Base-by-base conservation (phyloP, 306 rosid species). In the Spatholobus suberectus region DNA sequence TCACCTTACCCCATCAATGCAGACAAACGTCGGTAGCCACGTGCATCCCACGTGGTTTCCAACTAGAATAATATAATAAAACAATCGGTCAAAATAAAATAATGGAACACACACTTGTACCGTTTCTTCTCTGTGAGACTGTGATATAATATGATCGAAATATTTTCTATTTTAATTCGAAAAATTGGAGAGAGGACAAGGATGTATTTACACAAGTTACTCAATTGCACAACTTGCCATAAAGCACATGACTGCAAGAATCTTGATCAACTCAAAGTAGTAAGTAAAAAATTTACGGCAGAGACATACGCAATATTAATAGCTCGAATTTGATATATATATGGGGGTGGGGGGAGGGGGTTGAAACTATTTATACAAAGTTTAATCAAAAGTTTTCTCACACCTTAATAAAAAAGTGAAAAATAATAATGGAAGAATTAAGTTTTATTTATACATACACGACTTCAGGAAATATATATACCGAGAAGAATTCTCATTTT, bases 21-120 rank as follows among this genome's bases (percentile, higher is more conserved):
- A 51, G 63, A 75, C 26, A 57, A 55, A 58, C 5, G 23, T 57
- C 54, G 40, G 80, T 58, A 46, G 55, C 67, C 78, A 74, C 14
- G 49, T 52, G 49, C 47, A 24, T 2, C 5, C 37, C 79, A 74
- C 35, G 69, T 57, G 79, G 15, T 49, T 51, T 73, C n/a, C 66
- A 34, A 75, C 40, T 24, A 44, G 23, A 6, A 40, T 11, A 20
- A 41, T 41, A 15, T 4, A 44, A 46, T 47, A 47, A 1, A 24
- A 46, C 13, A 44, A 18, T 18, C 3, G 23, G 12, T 20, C 26
- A 18, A 54, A 52, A n/a, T 18, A 18, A 18, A 55, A 71, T 26
- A 26, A 27, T 70, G 59, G 20, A 46, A 32, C 24, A 47, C 26
- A 46, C 23, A 18, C 23, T 47, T 47, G 34, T 55, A 12, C 6